These are phyloP conservation scores for Neurospora sp. DNA, from an alignment of 495 filamentous ascomycete species.

Conservation along the genomic window DNA sequence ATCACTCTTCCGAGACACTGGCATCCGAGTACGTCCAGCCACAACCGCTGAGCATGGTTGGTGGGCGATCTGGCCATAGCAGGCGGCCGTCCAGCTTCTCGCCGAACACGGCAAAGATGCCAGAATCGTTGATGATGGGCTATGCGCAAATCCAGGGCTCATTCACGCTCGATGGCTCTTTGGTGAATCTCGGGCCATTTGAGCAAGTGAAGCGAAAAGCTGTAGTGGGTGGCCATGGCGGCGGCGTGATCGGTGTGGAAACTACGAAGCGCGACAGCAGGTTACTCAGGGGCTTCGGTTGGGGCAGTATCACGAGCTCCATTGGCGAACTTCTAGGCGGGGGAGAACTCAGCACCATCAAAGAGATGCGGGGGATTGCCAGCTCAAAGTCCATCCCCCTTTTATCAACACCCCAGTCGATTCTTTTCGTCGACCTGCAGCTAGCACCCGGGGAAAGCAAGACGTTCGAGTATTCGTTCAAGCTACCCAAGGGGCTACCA, in stretches of 20 bases:
- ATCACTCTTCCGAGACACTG: slow-evolving; percentile 86
- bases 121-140: slow-evolving; percentile 90
- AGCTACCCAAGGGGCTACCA: slow-evolving; percentile 74
- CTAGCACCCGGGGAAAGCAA: slow-evolving; percentile 83
- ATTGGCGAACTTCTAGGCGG: slow-evolving; percentile 77
- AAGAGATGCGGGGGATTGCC: slow-evolving; percentile 81
- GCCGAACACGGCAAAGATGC: slow-evolving; percentile 35
- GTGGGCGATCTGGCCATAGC: slow-evolving; percentile 43
- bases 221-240: slow-evolving; percentile 76
- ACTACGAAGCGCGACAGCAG: slow-evolving; percentile 67
- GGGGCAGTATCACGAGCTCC: slow-evolving; percentile 81
- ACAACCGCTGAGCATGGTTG: slow-evolving; percentile 34
- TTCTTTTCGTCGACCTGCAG: slow-evolving; percentile 87
- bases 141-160: slow-evolving; percentile 92
- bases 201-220: slow-evolving; percentile 94
- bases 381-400: slow-evolving; percentile 75
- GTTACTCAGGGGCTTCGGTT: slow-evolving; percentile 74
- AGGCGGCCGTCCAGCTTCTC: slow-evolving; percentile 53
- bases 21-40: slow-evolving; percentile 81
- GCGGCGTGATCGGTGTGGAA: slow-evolving; percentile 72
- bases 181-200: slow-evolving; percentile 81
- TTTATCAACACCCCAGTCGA: slow-evolving; percentile 89
- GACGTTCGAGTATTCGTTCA: slow-evolving; percentile 77
- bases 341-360: slow-evolving; percentile 80
- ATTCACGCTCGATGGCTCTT: slow-evolving; percentile 82